A percentile compares a stretch with the other conserved stretches of the same genome.
phyloP scores from a whole-genome alignment of 2,329 filamentous ascomycete species.

The Aureobasidium sp. region DNA sequence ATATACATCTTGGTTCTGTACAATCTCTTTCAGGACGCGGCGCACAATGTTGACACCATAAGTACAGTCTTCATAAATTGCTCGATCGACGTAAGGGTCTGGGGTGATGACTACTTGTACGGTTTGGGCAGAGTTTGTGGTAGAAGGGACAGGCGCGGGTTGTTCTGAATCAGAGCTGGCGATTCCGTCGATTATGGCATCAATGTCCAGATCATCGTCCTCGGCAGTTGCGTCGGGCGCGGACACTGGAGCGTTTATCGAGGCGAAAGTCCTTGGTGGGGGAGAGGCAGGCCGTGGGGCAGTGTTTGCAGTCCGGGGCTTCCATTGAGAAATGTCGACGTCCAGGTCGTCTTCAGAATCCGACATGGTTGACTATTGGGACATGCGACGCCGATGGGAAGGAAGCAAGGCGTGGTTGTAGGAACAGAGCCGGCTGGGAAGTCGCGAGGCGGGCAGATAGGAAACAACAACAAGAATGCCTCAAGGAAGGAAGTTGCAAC shows the following conservation, averaged over 20 bases:
- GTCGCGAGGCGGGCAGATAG: too few relatives aligned
- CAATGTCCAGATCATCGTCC: slow-evolving; percentile 10
- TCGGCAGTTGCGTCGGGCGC: background rate
- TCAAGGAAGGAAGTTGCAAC: background rate
- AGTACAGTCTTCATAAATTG: slow-evolving; percentile 24
- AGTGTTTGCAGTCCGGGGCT: slow-evolving; percentile 15
- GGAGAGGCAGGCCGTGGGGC: background rate
- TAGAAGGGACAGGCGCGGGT: background rate
- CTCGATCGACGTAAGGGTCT: slow-evolving; percentile 5
- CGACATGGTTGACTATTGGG: slow-evolving; percentile 3
- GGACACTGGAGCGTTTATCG: slow-evolving; percentile 1
- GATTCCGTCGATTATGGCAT: slow-evolving; percentile 5
- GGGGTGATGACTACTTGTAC: slow-evolving; percentile 1
- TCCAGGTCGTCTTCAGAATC: slow-evolving; percentile 26
- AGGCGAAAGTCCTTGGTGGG: slow-evolving; percentile 5
- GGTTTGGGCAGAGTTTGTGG: background rate
- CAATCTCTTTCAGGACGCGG: slow-evolving; percentile 35
- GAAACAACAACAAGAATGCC: background rate
- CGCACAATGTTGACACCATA: slow-evolving; percentile 28
- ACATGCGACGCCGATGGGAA: background rate
- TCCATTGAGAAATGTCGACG: slow-evolving; percentile 26
- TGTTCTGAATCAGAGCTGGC: background rate
- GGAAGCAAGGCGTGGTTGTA: background rate
- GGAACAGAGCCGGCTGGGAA: too few relatives aligned
- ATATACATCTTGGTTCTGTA: slow-evolving; percentile 27